Evolutionary conservation across 768 basidiomycete species (phyloP), one percentile per base, ranked within the genome.

Genomic region (Strobilomyces dryophilus): DNA sequence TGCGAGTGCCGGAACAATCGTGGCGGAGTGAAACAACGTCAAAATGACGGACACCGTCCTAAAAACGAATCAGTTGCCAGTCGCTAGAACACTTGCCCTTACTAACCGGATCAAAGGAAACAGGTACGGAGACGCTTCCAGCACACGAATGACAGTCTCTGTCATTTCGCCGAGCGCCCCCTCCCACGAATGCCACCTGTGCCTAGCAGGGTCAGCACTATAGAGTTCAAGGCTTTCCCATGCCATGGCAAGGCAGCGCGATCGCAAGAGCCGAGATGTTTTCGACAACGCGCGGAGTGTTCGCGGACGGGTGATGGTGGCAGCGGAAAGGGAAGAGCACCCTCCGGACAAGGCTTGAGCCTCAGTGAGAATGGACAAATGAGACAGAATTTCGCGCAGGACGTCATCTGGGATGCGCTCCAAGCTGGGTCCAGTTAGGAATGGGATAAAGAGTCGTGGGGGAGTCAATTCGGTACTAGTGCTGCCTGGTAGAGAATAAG

Each of bases 371-470:
- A 55, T 49, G 10, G 60, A 55, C 8, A 61, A n/a, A 50, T 36
- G 24, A 2, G 55, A 52, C 0, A 61, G n/a, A n/a, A 61, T 48
- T 42, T 61, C 59, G 9, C n/a, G 35, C 4, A 61, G 21, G n/a
- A 61, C 39, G 10, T 57, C 53, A 11, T 61, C 48, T 1, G 59
- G 60, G 24, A 60, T 34, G 27, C 20, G 39, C 21, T 54, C 52
- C 41, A 54, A 31, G 39, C 35, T 52, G 1, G 55, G 45, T 27
- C 47, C 50, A 1, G 43, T n/a, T 17, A 44, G 37, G 20, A 50
- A 52, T 20, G 47, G 41, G 17, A 51, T 15, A 18, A 45, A 20
- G 4, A 7, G 11, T 24, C 8, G 29, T 26, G 49, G 8, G 27
- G 10, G 34, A 12, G 34, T 10, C 4, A 11, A 15, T 6, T 6